Base-by-base conservation (phyloP, 2,329 filamentous ascomycete species). In the Raffaelea deltoideospora region DNA sequence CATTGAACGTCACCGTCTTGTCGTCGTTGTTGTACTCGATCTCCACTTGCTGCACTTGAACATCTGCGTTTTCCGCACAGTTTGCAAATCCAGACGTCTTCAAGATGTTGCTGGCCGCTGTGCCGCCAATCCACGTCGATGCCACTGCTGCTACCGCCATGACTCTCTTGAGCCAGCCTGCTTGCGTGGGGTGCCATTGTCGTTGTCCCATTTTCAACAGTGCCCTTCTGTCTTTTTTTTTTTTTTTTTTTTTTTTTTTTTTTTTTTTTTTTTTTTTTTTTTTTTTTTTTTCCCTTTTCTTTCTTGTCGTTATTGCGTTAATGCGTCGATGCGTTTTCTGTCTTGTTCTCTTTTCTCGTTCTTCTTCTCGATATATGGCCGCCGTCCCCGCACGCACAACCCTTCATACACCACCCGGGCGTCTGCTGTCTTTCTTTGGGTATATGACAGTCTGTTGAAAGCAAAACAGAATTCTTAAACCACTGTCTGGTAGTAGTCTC, bases 21-120 rank as follows among this genome's bases (percentile, higher is more conserved):
- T 76, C 75, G 40, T 69, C 66, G 45, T 78, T 77, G 63, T 93
- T 73, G 61, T 92, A 96, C 47, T 71, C 63, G 41, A 95, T 79
- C 48, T 88, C 64, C 43, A 92, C 64, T 48, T 69, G 76, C 46
- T 85, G 65, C 37, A 95, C 78, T 43, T 67, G 68, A 49, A 96
- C 76, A 27, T 41, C 63, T 50, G 47, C 70, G 59, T 40, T 64
- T 55, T 48, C 24, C 21, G 66, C 57, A 58, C 90, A 96, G 45
- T 76, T 76, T 50, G 66, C 73, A 61, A 90, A 93, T 41, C 86
- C 83, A 43, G 70, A 72, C 19, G 87, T 95, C 52, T 78, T 72
- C 40, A 98, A 71, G 40, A 92, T 64, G 47, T 88, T 76, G 42
- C 61, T 67, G 38, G 72, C 82, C 41, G 80, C 53, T 37, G 69